Base-by-base conservation (phyloP, 148 eudicot species). In the Polygonum aviculare region DNA sequence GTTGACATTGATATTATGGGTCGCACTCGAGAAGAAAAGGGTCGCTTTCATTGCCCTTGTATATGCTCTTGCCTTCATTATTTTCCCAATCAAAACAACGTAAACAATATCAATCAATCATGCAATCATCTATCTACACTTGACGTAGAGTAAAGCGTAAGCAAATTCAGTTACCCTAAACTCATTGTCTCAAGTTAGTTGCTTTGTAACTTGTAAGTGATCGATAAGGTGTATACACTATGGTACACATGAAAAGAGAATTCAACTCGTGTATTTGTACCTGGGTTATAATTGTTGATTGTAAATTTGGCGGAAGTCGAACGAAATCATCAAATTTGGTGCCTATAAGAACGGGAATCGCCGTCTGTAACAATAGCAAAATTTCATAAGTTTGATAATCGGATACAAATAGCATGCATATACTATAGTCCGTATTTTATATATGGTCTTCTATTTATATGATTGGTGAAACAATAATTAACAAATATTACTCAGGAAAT, bases 11-110 rank as follows among this genome's bases (percentile, higher is more conserved):
- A 90, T 90, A 78, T 90, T 90, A 84, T 90, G 91, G 0, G 82
- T 88, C 44, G 91, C 82, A 78, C 94, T 90, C 26, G 94, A 90
- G 81, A 90, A 90, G 83, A 90, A 90, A 1, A 90, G 83, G 0
- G 91, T 90, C 14, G 87, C 94, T 19, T 90, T 87, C 94, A 90
- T 88, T 14, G 85, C 88, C 83, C 75, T 85, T 49, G 94, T 91
- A 69, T 86, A 90, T 15, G 80, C 84, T 76, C 94, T 87, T n/a
- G 94, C 94, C 94, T 90, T 75, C 73, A 75, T 44, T 76, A 41
- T 18, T 44, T 19, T 31, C 47, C 47, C 47, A 44, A 44, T 33
- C 8, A 72, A 7, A 12, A 35, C 4, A 44, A 44, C 47, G 11
- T 8, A 44, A 4, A 3, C 0, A 67, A 26, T 10, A 6, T 40